Evolutionary conservation across 257 asterid species (phyloP).

Genomic region (Fraxinus anomala): DNA sequence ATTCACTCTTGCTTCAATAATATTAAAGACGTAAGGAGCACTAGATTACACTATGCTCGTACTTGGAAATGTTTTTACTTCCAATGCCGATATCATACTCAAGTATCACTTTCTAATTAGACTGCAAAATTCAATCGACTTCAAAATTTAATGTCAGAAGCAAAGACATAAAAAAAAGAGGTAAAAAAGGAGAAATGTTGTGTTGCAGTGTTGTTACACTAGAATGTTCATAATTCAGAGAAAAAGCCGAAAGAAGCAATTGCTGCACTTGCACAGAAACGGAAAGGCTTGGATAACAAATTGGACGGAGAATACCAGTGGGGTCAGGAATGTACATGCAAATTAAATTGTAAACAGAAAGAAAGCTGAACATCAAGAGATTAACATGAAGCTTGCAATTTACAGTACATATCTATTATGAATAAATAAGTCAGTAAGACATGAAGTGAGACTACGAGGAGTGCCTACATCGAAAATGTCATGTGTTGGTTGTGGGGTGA

Average conservation of each 20-base stretch:
- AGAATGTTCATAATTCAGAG: background rate
- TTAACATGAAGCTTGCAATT: background rate
- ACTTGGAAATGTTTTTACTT: background rate
- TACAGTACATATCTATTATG: background rate
- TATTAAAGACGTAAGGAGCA: background rate
- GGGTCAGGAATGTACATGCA: background rate
- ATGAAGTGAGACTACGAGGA: too few relatives aligned
- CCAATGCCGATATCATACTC: background rate
- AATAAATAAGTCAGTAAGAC: background rate
- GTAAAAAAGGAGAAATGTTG: background rate
- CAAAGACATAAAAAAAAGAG: background rate
- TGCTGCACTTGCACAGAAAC: background rate
- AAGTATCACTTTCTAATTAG: background rate
- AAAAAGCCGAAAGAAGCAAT: background rate
- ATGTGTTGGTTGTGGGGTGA: background rate
- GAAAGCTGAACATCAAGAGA: background rate
- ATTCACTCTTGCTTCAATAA: background rate
- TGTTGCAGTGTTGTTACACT: background rate
- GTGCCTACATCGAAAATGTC: background rate
- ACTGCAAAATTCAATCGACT: background rate
- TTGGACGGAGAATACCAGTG: background rate
- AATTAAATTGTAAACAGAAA: background rate
- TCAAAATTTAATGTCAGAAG: background rate
- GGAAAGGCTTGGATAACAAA: constrained; percentile 1
- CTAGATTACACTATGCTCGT: background rate